These are phyloP conservation scores for Pichia deserticola DNA, from an alignment of 805 yeast genomes.

Conservation along the genomic window DNA sequence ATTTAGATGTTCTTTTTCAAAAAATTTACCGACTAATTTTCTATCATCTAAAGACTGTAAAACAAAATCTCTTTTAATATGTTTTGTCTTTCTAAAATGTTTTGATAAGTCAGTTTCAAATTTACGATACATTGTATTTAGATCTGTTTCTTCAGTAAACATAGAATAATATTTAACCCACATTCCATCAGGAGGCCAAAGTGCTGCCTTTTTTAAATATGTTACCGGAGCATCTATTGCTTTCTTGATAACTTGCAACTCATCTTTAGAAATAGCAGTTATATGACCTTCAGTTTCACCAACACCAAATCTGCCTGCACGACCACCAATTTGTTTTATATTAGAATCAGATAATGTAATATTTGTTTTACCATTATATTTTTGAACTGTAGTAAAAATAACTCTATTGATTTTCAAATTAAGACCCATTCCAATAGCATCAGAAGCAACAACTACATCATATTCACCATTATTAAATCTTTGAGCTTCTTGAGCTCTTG, in stretches of 20 bases:
- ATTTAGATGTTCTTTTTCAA: constrained; percentile 17
- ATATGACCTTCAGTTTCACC: constrained; percentile 40
- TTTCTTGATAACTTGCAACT: constrained; percentile 37
- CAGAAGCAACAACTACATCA: constrained; percentile 87
- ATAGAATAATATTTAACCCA: constrained; percentile 60
- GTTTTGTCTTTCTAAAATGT: constrained; percentile 13
- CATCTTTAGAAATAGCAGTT: constrained; percentile 41
- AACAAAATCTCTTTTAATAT: constrained; percentile 18
- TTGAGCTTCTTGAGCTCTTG: constrained; percentile 75
- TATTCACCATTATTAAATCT: constrained; percentile 72
- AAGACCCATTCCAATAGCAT: constrained; percentile 97
- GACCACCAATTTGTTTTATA: constrained; percentile 88
- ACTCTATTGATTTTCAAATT: constrained; percentile 78
- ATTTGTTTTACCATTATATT: constrained; percentile 59
- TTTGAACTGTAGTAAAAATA: constrained; percentile 58
- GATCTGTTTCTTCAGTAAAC: constrained; percentile 43
- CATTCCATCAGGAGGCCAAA: constrained; percentile 78
- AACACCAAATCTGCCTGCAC: constrained; percentile 76
- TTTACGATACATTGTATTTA: constrained; percentile 39
- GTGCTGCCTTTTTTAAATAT: constrained; percentile 49
- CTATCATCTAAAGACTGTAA: constrained; percentile 24
- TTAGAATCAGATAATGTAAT: constrained; percentile 51
- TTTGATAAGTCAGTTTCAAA: constrained; percentile 36
- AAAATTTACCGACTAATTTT: constrained; percentile 20
- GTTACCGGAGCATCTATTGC: constrained; percentile 46